Evolutionary conservation across 495 filamentous ascomycete species (phyloP), one percentile per base, ranked within the genome.

Genomic region (Sabuloglossum arenarium): DNA sequence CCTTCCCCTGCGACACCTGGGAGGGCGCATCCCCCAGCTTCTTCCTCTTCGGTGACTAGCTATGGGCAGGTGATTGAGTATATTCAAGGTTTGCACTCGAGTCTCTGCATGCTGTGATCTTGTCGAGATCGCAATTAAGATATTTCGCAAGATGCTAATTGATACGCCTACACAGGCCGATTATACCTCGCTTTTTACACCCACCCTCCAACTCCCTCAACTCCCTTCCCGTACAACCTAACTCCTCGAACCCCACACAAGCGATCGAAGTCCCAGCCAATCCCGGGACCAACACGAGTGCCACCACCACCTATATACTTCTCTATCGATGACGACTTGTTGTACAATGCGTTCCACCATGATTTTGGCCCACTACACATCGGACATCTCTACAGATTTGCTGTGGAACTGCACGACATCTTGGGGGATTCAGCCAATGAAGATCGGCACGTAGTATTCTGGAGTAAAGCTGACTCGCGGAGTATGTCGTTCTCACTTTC

Each of bases 341-440:
- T 94, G 25, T 99, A 99, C 73, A 97, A 99, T 65, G 87, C 89
- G 8, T 99, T 99, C 71, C 88, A 96, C 68, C 89, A 90, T 58
- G 91, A 99, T 68, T 99, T 99, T 67, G 91, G 91, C 59, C 91
- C 91, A 61, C 74, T 97, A 24, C 93, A 99, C 70, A 93, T 97
- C 54, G 91, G 93, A 4, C 91, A 99, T 63, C 71, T 97, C 28
- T 97, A 99, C 72, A 77, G 91, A 34, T 99, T 97, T 69, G 88
- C 93, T 1, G 79, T 96, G 30, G 77, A 87, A 45, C 85, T 99
- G 65, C 93, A 99, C 64, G 89, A 96, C 64, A 85, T 97, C 46
- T 73, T 99, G 12, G 91, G 86, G 0, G 86, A 89, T 34, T 83
- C 86, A 55, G 81, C 78, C 30, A 88, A 88, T 62, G 83, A 85